Percentiles rank a stretch among this genome's conserved stretches.
Conservation (phyloP, 345 rosid genomes). For the Populus deltoides region DNA sequence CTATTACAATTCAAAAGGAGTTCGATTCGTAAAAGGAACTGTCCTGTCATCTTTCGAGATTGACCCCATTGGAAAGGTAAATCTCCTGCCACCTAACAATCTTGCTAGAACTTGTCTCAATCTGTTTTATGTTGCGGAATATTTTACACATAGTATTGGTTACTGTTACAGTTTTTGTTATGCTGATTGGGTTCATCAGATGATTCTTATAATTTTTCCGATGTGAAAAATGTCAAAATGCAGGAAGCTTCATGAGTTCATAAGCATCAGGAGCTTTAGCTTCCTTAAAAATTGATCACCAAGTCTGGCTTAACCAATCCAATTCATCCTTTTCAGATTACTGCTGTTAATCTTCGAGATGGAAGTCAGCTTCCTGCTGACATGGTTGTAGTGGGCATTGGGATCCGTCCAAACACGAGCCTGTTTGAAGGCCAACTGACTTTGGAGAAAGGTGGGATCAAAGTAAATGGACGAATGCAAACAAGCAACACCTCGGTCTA, state of each 20-base stretch:
- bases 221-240: not conserved
- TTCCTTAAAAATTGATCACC: not conserved
- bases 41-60: constrained; percentile 71
- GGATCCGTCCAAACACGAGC: constrained; percentile 91
- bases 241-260: not conserved
- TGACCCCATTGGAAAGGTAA: constrained; percentile 63
- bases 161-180: not conserved
- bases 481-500: constrained; percentile 81
- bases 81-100: not conserved
- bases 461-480: constrained; percentile 79
- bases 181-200: not conserved
- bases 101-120: not conserved
- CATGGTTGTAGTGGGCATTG: constrained; percentile 89
- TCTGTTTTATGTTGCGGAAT: not conserved
- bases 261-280: not conserved
- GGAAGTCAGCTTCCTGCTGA: constrained; percentile 67
- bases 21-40: constrained; percentile 80
- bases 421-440: constrained; percentile 86
- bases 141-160: not conserved
- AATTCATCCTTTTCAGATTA: constrained; percentile 49
- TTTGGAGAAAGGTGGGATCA: constrained; percentile 89
- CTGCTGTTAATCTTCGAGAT: constrained; percentile 77
- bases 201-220: not conserved
- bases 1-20: constrained; percentile 70
- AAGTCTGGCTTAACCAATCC: constrained; percentile 6